phyloP scores from a whole-genome alignment of 2,329 filamentous ascomycete genomes.

The Aureobasidium pullulans region DNA sequence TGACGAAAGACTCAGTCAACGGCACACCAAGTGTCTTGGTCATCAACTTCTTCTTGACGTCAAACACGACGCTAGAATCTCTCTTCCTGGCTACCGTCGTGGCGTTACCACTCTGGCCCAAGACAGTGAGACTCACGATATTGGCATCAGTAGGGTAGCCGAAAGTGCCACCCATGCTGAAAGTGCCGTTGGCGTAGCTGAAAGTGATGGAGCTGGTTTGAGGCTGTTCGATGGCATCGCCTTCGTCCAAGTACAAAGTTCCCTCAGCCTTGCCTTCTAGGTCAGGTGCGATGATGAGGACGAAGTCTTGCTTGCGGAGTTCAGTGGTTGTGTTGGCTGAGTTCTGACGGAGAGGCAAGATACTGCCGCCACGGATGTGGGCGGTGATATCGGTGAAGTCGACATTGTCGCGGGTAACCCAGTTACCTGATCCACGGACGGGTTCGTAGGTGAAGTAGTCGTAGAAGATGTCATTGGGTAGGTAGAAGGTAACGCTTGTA shows the following conservation, averaged over 20 bases:
- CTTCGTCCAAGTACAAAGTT: slow-evolving; percentile 70
- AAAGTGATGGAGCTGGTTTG: slow-evolving; percentile 54
- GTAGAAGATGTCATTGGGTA: slow-evolving; percentile 53
- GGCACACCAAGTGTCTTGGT: slow-evolving; percentile 3
- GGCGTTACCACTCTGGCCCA: not conserved
- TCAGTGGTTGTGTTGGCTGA: slow-evolving; percentile 56
- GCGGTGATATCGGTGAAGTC: slow-evolving; percentile 54
- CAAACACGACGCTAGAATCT: not conserved
- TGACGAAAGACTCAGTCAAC: not conserved
- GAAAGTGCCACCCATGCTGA: slow-evolving; percentile 28
- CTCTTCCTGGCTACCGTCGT: not conserved
- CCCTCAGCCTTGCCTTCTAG: slow-evolving; percentile 57
- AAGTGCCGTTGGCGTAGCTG: slow-evolving; percentile 44
- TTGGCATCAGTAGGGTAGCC: slow-evolving; percentile 7
- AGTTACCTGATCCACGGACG: slow-evolving; percentile 40
- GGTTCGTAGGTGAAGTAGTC: slow-evolving; percentile 49
- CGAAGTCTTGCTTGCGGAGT: slow-evolving; percentile 59
- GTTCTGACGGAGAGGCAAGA: slow-evolving; percentile 53
- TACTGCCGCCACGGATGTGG: slow-evolving; percentile 57
- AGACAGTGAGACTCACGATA: slow-evolving; percentile 1
- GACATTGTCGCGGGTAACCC: slow-evolving; percentile 39
- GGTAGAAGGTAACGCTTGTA: slow-evolving; percentile 48
- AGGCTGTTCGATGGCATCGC: slow-evolving; percentile 56
- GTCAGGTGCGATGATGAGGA: slow-evolving; percentile 61
- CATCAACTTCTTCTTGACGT: not conserved